Base-by-base conservation (phyloP, 371 early-diverging fungal species). In the Syncephalastrum contaminatum region DNA sequence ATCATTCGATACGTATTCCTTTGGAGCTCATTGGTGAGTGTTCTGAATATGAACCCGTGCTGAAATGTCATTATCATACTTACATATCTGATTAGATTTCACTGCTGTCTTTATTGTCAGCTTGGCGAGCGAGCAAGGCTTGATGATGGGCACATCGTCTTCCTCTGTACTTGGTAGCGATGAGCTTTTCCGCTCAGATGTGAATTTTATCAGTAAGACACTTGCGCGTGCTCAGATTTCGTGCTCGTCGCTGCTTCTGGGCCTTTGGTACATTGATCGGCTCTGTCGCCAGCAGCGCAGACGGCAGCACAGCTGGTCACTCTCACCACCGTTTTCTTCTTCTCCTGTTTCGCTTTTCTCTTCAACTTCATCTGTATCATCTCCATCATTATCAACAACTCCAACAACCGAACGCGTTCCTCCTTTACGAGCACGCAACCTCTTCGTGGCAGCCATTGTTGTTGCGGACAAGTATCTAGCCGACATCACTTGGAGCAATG, bases 401-500 rank as follows among this genome's bases (percentile, higher is more conserved):
- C 10, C 36, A 30, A 30, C 36, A 6, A 12, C 8, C 7, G 36
- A 6, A 30, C 36, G 10, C 10, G 2, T 2, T 8, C 10, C 36
- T 30, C 7, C 36, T 30, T 30, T 8, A 30, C 43, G 58, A 19
- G 41, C 66, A 0, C 63, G 64, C 8, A 69, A 72, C 20, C 30
- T 73, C 8, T 73, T 76, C 51, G 43, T 72, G 8, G 73, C 73
- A 4, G 61, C 67, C 46, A 69, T 72, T n/a, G 60, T 73, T 22
- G 64, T 65, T 13, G 73, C 71, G 1, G 72, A 77, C 25, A 73
- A 77, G 55, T 77, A 61, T 19, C 43, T 71, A 36, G 67, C 72
- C 18, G 83, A 81, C 59, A 69, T 77, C 21, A 83, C 84, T 1
- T 86, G 75, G 64, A 62, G 82, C 4, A 84, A 85, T 61, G 63